Evolutionary conservation across 352 stramenopile species (phyloP), one percentile per base, ranked within the genome.

Genomic region (Aphanomyces cochlioides): DNA sequence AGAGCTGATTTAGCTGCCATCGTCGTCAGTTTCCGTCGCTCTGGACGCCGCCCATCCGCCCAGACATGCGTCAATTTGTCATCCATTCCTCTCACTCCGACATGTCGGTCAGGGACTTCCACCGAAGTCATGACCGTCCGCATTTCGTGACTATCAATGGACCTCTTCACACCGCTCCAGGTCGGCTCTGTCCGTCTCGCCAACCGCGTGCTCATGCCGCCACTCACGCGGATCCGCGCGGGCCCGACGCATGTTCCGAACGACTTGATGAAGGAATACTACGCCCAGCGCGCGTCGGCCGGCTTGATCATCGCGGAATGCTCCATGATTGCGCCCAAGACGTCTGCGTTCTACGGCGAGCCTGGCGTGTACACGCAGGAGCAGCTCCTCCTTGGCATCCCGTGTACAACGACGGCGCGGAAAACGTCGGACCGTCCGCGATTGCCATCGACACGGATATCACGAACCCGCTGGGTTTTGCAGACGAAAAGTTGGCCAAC

Each of bases 371-470:
- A 78, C 66, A 75, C 66, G 0, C 21, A 48, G 3, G 77, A 82
- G 19, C 85, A 93, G 48, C 39, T 83, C 40, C 64, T 79, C 4
- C 73, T 57, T 96, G 56, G 10, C 87, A 97, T 72, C 74, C 76
- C 28, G 76, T 79, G 54, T 67, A 72, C 64, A 70, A 77, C 41
- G 21, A 53, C 48, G 61, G 48, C 43, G 60, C 60, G 34, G 69
- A 74, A 7, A 41, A 67, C 2, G 63, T 77, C 0, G 69, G 56
- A n/a, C 56, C 73, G 1, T 77, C 63, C 36, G 15, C 56, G 38
- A 77, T 71, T 7, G 63, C 63, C 5, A 69, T 69, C 50, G 45
- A 73, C 77, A 56, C 63, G 66, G 7, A 61, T 21, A 47, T 64
- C 2, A 43, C 57, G 12, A 47, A 28, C 28, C 28, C 28, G 28